Evolutionary conservation across 2,329 filamentous ascomycete species (phyloP).

Genomic region (Sporothrix sp.): DNA sequence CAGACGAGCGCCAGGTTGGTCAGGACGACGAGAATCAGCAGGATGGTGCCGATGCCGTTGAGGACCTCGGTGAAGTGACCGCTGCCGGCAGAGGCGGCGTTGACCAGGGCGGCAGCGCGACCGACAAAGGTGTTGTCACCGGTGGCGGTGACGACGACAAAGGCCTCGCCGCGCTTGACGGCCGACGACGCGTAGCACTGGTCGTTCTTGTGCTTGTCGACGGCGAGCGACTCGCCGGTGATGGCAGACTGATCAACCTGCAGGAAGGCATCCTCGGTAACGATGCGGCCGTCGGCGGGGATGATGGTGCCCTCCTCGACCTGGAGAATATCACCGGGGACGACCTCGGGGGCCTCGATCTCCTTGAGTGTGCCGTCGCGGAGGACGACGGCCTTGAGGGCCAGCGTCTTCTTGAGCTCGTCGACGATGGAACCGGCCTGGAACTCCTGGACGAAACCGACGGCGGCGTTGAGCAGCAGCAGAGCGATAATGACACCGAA

Average conservation of each 20-base stretch:
- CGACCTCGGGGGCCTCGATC: conserved; percentile 72
- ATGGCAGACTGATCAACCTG: conserved; percentile 90
- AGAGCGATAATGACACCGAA: conserved; percentile 79
- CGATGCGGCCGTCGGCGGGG: conserved; percentile 76
- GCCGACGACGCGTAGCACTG: conserved; percentile 76
- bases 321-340: conserved; percentile 82
- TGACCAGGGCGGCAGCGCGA: conserved; percentile 77
- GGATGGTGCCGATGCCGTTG: conserved; percentile 73
- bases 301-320: conserved; percentile 90
- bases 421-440: conserved; percentile 86
- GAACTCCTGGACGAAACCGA: conserved; percentile 84
- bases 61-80: conserved; percentile 90
- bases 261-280: conserved; percentile 73
- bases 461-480: conserved; percentile 71
- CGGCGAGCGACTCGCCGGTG: conserved; percentile 83
- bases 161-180: conserved; percentile 83
- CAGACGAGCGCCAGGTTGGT: conserved; percentile 77
- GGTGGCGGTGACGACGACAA: conserved; percentile 71
- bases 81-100: conserved; percentile 59
- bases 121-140: conserved; percentile 88
- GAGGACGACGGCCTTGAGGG: conserved; percentile 77
- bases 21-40: conserved; percentile 70
- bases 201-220: conserved; percentile 78
- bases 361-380: conserved; percentile 71
- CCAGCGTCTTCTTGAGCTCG: conserved; percentile 69